Evolutionary conservation across 2,329 filamentous ascomycete species (phyloP), one percentile per base, ranked within the genome.

Genomic region (Sporothrix humicola): DNA sequence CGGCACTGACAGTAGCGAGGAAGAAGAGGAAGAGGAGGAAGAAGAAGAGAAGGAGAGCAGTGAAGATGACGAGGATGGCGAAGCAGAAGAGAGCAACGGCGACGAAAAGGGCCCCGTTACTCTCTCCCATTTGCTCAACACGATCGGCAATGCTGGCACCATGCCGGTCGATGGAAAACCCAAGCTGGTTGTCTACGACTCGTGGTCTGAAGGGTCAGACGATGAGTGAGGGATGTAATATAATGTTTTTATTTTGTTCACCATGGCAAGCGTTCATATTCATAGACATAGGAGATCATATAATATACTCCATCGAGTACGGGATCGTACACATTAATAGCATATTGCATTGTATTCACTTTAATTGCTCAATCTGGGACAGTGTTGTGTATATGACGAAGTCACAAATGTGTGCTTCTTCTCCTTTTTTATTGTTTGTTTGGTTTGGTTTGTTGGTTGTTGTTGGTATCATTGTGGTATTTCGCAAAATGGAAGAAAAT

Each of bases 141-240:
- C 26, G 0, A 46, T 50, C 58, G 23, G 20, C 10, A 56, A 46
- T 23, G 15, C 61, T 8, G 72, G 48, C n/a, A 42, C n/a, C 1
- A 23, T 46, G 23, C 58, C 56, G 2, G 48, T 20, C n/a, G 26
- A 46, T 3, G 56, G 61, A 26, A 58, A 61, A 44, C 17, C 42
- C 9, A 75, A 75, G 12, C 71, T 77, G 48, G 77, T 77, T 44
- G 77, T 76, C 26, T 77, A 77, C 71, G 77, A 77, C 26, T 77
- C 77, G 10, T 77, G 76, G 76, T 77, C 77, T 1, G 77, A 77
- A 61, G 76, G 72, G 2, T 76, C 75, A 0, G 74, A 61, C 17
- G 69, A 73, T 3, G 75, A 74, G 72, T 72, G 37, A 8, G 9
- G n/a, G n/a, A n/a, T 26, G 23, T 26, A 26, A 26, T 31, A 56